Conservation (phyloP, 495 filamentous ascomycete genomes). For the Penicillium fimorum region DNA sequence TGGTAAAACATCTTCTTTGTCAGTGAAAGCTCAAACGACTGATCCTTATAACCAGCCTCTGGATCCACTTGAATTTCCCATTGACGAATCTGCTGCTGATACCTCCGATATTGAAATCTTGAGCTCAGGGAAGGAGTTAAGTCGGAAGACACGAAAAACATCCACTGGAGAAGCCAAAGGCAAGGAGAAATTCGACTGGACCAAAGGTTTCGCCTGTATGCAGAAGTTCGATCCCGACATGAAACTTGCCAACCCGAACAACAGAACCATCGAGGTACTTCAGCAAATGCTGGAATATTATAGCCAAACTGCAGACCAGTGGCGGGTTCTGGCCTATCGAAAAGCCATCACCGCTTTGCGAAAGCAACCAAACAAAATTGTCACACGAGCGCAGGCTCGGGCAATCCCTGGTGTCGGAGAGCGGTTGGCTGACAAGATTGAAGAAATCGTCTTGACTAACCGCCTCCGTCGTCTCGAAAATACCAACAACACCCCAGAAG, state of each 20-base stretch:
- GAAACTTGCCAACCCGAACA: slow-evolving; percentile 59
- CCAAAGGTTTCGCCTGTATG: slow-evolving; percentile 68
- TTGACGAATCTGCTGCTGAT: slow-evolving; percentile 24
- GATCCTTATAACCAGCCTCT: slow-evolving; percentile 35
- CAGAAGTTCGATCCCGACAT: slow-evolving; percentile 49
- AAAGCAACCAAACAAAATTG: slow-evolving; percentile 63
- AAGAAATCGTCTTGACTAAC: slow-evolving; percentile 83
- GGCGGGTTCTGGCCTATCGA: slow-evolving; percentile 76
- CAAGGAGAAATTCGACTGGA: slow-evolving; percentile 32
- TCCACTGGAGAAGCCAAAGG: slow-evolving; percentile 11
- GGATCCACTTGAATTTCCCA: slow-evolving; percentile 33
- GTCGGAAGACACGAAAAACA: slow-evolving; percentile 32
- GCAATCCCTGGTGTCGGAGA: slow-evolving; percentile 69
- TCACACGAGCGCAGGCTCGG: slow-evolving; percentile 65
- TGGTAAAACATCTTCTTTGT: slow-evolving; percentile 37
- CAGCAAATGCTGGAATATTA: slow-evolving; percentile 85
- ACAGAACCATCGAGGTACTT: slow-evolving; percentile 71
- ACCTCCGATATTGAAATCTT: slow-evolving; percentile 25
- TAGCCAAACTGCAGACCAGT: slow-evolving; percentile 69
- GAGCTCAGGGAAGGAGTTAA: slow-evolving; percentile 14
- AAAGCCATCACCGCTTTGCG: slow-evolving; percentile 72
- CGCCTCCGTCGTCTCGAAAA: slow-evolving; percentile 71
- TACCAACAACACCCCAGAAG: slow-evolving; percentile 61
- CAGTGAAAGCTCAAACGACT: not conserved
- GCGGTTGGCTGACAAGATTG: slow-evolving; percentile 81